Base-by-base conservation (phyloP, 768 basidiomycete genomes). In the Suillus paluster region DNA sequence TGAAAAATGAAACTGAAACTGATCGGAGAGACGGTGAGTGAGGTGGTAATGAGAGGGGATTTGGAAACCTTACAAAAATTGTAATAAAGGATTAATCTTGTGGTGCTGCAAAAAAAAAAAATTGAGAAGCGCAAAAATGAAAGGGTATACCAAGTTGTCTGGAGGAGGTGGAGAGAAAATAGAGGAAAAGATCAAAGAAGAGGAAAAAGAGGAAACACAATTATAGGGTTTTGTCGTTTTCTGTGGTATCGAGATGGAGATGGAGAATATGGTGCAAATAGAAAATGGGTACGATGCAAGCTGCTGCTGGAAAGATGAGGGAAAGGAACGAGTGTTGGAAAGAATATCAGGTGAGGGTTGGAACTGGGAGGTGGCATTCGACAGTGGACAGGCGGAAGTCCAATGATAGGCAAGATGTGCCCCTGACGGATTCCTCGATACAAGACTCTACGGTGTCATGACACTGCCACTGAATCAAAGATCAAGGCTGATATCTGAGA, bases 211-310 rank as follows among this genome's bases (percentile, higher is more conserved):
- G 30, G 19, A 27, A 50, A 50, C 3, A 19, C 30, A 11, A 50
- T 19, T 49, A 27, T 50, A 30, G 49, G 19, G 49, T 50, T 50
- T 50, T 50, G 49, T 50, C 48, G 49, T 30, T 50, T 50, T 50
- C 33, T 33, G 27, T 19, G 19, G 30, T 30, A 50, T 50, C 27
- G 19, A 42, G 19, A 19, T 21, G 10, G n/a, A n/a, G 42, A 44
- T 44, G 0, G 30, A 50, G 19, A 50, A 9, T n/a, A 27, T 30
- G 27, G 11, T 30, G 49, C 30, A 33, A 33, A 50, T 50, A 33
- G 30, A 33, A n/a, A 50, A 30, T 19, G 19, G 19, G 30, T 19
- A 30, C 27, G 49, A n/a, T 50, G 30, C 49, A 50, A 33, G 49
- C 49, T 50, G 49, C 30, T 33, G 49, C 27, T 50, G 30, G 30